Base-by-base conservation (phyloP, 352 stramenopile genomes). In the Aphanomyces astaci region DNA sequence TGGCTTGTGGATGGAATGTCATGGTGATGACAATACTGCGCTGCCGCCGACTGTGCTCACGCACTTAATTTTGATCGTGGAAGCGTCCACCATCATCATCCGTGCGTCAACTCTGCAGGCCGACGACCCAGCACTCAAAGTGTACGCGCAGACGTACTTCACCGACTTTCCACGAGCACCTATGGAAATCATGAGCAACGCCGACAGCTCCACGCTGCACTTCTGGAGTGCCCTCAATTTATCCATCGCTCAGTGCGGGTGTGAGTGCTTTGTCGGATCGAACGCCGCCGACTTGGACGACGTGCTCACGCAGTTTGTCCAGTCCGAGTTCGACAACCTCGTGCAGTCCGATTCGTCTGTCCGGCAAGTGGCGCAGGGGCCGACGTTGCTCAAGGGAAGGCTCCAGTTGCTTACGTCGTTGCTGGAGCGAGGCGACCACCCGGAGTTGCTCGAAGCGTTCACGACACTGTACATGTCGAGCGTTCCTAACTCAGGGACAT, bases 41-140 rank as follows among this genome's bases (percentile, higher is more conserved):
- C 73, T 91, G 1, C 78, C 77, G 15, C 79, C 90, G n/a, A 73
- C 81, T 10, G 81, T 84, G 46, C 56, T 90, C 13, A 79, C 89
- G 70, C 81, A 90, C 73, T 82, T 94, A 75, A 78, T 86, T 67
- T 82, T 83, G 53, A 84, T 92, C 64, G 77, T 90, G n/a, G 82
- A 92, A 73, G 84, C 80, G 62, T 60, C 74, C 9, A 83, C 80
- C 1, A 73, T 84, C 43, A 84, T 92, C 17, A 46, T 92, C 25
- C 40, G 15, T 25, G 36, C 25, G n/a, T 15, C 56, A 22, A 13
- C 11, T 4, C 24, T 27, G 40, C 7, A 25, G 9, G 22, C 53
- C 1, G 56, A 65, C 22, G 33, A 25, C 22, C 17, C 53, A 24
- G 36, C 56, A 28, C 10, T 65, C 19, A 65, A 53, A 25, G n/a